Evolutionary conservation across 1,284 basidiomycete species (phyloP), one percentile per base, ranked within the genome.

Genomic region (Tylopilus sp.): DNA sequence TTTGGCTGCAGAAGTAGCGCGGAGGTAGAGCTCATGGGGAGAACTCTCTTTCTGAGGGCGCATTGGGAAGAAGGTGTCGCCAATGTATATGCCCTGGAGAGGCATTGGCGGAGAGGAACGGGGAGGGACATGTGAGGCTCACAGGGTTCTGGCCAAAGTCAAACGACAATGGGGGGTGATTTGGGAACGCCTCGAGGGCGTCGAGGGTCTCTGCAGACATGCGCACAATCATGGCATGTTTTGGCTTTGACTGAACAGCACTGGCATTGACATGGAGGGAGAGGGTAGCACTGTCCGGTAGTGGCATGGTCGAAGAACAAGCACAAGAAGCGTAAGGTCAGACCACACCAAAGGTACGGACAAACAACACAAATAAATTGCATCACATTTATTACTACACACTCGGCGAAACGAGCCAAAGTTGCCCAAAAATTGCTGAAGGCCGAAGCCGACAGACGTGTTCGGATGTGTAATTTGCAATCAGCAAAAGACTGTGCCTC

Each of bases 391-490:
- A n/a, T 23, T 23, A 23, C 23, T 23, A 25, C 25, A 25, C 6
- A 25, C 6, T 25, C 25, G 21, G 21, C 21, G 21, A 23, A 6
- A 23, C 6, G 7, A 25, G 25, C 7, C 25, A 25, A 25, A 25
- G 2, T 2, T 25, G 25, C 77, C 76, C 83, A 86, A 86, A 86
- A 86, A 87, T 86, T 86, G 81, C 83, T 82, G 76, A 71, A 75
- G 77, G 80, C 81, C 81, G 71, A 82, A 84, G 81, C 80, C 74
- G 65, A 76, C 76, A 82, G 82, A 86, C 82, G 82, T 64, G 80
- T 86, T 84, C 81, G 83, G 84, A 86, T 86, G 82, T 84, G 75
- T 86, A 89, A 87, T 89, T 89, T 89, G 86, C 86, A 89, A 89
- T 86, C 83, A 89, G 86, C 86, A 89, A 89, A 87, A 86, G 79